Base-by-base conservation (phyloP, 345 rosid genomes). In the Acer campestre region DNA sequence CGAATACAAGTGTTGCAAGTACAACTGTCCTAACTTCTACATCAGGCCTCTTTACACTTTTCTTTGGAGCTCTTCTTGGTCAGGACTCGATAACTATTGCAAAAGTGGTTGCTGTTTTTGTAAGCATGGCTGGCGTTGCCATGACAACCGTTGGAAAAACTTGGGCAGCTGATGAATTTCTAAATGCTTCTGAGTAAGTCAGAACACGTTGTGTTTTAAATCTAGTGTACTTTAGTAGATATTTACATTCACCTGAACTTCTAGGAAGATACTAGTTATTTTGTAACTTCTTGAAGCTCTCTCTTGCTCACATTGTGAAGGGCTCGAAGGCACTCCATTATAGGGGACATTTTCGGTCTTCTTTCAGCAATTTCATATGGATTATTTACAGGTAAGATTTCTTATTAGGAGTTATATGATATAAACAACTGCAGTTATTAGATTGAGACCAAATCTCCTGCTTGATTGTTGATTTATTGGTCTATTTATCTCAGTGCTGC, bases 91-190 rank as follows among this genome's bases (percentile, higher is more conserved):
- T 91, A 61, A 85, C 73, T 69, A 44, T 81, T 20, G 78, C 81
- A 2, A 91, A 88, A 85, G 89, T 86, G 83, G 84, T 84, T 38
- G 88, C 95, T 67, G 95, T 88, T 75, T 77, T 89, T 44, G 75
- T 89, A 62, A 88, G 91, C 88, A 88, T 91, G 88, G 80, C 85
- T 70, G 93, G 95, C 76, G 91, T 85, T 78, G 95, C 91, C 81
- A 84, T 88, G 93, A 91, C 93, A 56, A 86, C 91, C 0, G 76
- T 84, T 71, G 93, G 93, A 38, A 85, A 88, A 79, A 91, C 91
- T 65, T 89, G 89, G 90, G 90, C 90, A 35, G 61, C 82, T 0
- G 90, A 89, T 66, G 93, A 91, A 69, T 53, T 75, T 79, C 63
- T 83, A 56, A 85, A 73, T n/a, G 35, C 61, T 65, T 81, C 88